Evolutionary conservation across 1,284 basidiomycete species (phyloP), one percentile per base, ranked within the genome.

Genomic region (Meripilus lineatus): DNA sequence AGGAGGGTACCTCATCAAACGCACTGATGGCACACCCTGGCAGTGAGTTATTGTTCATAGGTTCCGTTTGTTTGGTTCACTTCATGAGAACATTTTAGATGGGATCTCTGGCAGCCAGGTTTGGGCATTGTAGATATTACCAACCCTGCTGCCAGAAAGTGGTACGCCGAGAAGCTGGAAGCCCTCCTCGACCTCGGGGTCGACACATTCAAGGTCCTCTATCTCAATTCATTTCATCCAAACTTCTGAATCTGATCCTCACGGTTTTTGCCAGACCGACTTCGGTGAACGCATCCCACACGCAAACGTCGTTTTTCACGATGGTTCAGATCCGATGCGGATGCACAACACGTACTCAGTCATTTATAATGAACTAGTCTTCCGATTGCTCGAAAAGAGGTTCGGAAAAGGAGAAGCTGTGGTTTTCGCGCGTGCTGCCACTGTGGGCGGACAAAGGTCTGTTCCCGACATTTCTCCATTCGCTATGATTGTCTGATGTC

Each of bases 91-190:
- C 22, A 4, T 33, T 7, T 25, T 17, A 79, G 76, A 56, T 84
- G 81, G 81, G 81, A 85, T 56, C 65, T 81, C 18, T 85, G 83
- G 83, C 83, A 85, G 56, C 80, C 83, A 6, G 74, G 83, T 22
- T 68, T 87, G 46, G 84, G 81, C 8, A 64, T 86, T 35, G 70
- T 87, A 37, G 84, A 86, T 57, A 68, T 83, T 45, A 86, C 84
- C n/a, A 86, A 86, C 59, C 81, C 83, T 4, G 72, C 63, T 6
- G 83, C 84, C 5, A 64, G 75, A 38, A 68, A 77, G 50, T 89
- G 85, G 84, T 89, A 84, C 56, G 65, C 61, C 20, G 68, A 62
- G 44, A 82, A 84, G 53, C 67, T 88, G 11, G 61, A 66, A 17
- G 71, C 70, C 2, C 69, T 88, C 14, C 66, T 89, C 38, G 81